Evolutionary conservation across 23 red algal species (phyloP).

Genomic region (Pyropia yezoensis): DNA sequence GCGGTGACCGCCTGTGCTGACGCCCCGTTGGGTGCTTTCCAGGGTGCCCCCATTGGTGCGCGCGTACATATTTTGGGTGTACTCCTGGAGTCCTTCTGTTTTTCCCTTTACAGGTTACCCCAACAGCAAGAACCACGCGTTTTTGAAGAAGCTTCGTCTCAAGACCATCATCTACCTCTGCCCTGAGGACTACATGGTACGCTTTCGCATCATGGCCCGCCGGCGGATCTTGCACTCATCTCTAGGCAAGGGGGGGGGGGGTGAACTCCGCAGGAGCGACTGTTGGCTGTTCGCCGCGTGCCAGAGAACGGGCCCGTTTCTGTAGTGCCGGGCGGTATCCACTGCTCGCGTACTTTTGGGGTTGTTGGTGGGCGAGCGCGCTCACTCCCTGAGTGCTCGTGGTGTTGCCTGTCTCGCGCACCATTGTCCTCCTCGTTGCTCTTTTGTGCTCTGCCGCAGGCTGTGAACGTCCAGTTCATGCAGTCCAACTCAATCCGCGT

Average conservation of each 20-base stretch:
- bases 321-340: no score
- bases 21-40: no score
- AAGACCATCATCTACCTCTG: constrained; percentile 94
- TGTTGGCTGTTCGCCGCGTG: no score
- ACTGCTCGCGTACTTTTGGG: no score
- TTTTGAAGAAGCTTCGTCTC: constrained; percentile 71
- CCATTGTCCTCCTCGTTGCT: background rate
- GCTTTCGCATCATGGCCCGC: background rate
- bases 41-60: no score
- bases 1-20: no score
- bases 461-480: constrained; percentile 58
- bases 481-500: constrained; percentile 46
- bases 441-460: background rate
- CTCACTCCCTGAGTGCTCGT: no score
- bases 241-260: no score
- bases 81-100: background rate
- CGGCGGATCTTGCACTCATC: background rate
- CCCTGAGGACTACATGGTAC: constrained; percentile 76
- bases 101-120: constrained; percentile 47
- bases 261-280: no score
- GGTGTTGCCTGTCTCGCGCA: no score
- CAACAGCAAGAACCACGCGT: constrained; percentile 76
- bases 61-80: background rate
- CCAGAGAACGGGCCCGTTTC: no score
- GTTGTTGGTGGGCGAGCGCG: no score